phyloP scores from a whole-genome alignment of 1,284 basidiomycete genomes.

The Apiotrichum akiyoshidainum region DNA sequence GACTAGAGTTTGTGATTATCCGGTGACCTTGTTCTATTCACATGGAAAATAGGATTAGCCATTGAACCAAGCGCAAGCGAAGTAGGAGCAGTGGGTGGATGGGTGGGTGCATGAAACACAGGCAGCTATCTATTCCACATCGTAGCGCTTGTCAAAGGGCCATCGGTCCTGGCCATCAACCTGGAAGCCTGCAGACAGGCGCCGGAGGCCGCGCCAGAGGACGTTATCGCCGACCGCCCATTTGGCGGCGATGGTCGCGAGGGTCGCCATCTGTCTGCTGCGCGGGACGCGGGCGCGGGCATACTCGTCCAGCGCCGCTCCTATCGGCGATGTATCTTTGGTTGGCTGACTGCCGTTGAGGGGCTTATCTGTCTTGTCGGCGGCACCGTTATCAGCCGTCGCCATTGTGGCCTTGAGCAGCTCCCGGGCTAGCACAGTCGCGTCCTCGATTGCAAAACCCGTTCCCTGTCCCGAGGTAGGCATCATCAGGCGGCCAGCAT shows the following conservation, averaged over 20 bases:
- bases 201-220: not conserved
- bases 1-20: too few relatives aligned
- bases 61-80: too few relatives aligned
- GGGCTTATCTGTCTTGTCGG: not conserved
- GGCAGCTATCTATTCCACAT: too few relatives aligned
- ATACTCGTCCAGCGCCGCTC: not conserved
- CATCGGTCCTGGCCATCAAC: not conserved
- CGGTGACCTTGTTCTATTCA: too few relatives aligned
- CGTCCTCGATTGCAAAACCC: slow-evolving; percentile 6
- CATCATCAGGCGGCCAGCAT: slow-evolving; percentile 2
- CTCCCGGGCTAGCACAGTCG: not conserved
- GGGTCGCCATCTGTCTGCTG: not conserved
- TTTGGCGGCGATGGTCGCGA: not conserved
- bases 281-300: not conserved
- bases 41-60: too few relatives aligned
- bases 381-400: not conserved
- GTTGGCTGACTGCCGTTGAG: not conserved
- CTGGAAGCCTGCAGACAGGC: not conserved
- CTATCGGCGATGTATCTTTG: not conserved
- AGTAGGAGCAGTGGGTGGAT: too few relatives aligned
- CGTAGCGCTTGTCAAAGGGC: not conserved
- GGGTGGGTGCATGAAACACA: too few relatives aligned
- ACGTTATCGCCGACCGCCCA: not conserved
- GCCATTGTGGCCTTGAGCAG: not conserved
- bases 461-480: slow-evolving; percentile 3